Evolutionary conservation across 345 rosid genomes (phyloP).

Genomic region (Erysimum cheiranthoides): DNA sequence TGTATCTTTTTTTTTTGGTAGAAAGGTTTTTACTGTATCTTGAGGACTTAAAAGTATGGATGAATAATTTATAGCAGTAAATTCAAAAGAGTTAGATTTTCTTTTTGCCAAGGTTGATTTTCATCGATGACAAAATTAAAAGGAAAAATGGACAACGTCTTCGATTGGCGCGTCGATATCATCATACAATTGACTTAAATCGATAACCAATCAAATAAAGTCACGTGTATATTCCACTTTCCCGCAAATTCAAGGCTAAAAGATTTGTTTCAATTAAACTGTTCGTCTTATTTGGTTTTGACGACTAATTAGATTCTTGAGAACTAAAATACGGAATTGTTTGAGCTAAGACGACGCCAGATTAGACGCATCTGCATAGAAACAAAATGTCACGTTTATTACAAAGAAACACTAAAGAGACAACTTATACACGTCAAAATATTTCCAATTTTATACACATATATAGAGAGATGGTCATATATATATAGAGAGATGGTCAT

Average conservation of each 20-base stretch:
- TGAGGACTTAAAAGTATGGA: no score
- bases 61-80: no score
- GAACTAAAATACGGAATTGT: not conserved
- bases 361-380: not conserved
- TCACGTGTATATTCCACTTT: not conserved
- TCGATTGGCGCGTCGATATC: not conserved
- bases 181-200: not conserved
- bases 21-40: no score
- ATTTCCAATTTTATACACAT: conserved; percentile 5
- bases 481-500: not conserved
- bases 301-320: conserved; percentile 7
- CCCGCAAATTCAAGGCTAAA: not conserved
- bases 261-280: not conserved
- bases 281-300: not conserved
- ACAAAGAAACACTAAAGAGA: not conserved
- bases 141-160: not conserved
- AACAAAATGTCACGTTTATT: conserved; percentile 2
- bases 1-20: no score
- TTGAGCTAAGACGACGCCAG: not conserved
- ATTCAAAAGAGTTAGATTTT: not conserved
- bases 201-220: not conserved
- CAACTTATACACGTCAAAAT: conserved; percentile 16
- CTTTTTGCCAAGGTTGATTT: not conserved
- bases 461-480: not conserved
- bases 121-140: not conserved